Percentiles rank a stretch among this genome's conserved stretches.
Conservation (phyloP, 495 filamentous ascomycete species). For the Pseudotulostoma volvatum region DNA sequence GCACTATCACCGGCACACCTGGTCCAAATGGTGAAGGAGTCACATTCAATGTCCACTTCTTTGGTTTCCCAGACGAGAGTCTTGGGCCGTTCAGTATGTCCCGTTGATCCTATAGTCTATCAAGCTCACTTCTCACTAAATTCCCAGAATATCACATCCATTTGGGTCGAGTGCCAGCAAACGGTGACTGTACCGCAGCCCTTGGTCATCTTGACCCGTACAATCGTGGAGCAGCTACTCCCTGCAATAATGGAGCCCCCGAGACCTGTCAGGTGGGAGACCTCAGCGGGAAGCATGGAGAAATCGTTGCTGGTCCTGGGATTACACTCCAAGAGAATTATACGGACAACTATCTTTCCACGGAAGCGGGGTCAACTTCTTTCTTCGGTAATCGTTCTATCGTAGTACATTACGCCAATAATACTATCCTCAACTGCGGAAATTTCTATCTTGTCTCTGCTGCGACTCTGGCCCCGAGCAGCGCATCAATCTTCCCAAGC, state of each 20-base stretch:
- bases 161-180: conserved; percentile 47
- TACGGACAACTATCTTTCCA: conserved; percentile 52
- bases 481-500: too few relatives aligned
- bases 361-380: conserved; percentile 33
- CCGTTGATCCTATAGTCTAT: conserved; percentile 8
- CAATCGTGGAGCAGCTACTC: conserved; percentile 42
- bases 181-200: conserved; percentile 67
- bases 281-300: conserved; percentile 65
- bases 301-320: conserved; percentile 31
- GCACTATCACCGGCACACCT: conserved; percentile 40
- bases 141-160: conserved; percentile 68
- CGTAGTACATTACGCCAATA: conserved; percentile 43
- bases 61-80: conserved; percentile 43
- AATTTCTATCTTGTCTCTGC: conserved; percentile 11
- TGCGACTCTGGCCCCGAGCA: neutral
- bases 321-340: conserved; percentile 31
- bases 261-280: conserved; percentile 73
- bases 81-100: conserved; percentile 57
- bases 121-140: neutral
- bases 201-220: conserved; percentile 53
- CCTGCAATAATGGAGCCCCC: conserved; percentile 45
- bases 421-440: conserved; percentile 15
- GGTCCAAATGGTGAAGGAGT: conserved; percentile 45
- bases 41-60: conserved; percentile 40
- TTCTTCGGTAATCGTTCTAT: conserved; percentile 71